Evolutionary conservation across 2,329 filamentous ascomycete genomes (phyloP).

Genomic region (Dryadomyces sulphureus): DNA sequence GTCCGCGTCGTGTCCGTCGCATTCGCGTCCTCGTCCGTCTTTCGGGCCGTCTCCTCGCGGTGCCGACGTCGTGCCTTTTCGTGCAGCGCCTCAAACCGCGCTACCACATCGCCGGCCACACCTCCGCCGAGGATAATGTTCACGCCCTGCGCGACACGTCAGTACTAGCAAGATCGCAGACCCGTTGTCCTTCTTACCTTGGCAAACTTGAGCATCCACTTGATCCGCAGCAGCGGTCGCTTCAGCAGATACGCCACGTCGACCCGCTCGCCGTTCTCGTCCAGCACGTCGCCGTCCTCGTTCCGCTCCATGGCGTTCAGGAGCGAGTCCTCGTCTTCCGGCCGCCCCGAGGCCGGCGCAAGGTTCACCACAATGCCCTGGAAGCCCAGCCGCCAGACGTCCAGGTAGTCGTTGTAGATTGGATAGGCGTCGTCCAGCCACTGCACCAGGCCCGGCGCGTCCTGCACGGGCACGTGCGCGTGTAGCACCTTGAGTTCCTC

Average conservation of each 20-base stretch:
- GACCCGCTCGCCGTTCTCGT: constrained; percentile 72
- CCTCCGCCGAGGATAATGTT: constrained; percentile 37
- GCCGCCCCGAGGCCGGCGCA: constrained; percentile 44
- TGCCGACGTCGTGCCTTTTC: constrained; percentile 55
- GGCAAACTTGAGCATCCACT: constrained; percentile 73
- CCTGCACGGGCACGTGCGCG: constrained; percentile 60
- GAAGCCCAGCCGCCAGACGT: constrained; percentile 83
- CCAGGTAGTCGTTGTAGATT: constrained; percentile 74
- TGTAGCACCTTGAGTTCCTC: constrained; percentile 74
- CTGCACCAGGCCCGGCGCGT: constrained; percentile 54
- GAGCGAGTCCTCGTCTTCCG: constrained; percentile 45
- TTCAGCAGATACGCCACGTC: constrained; percentile 91
- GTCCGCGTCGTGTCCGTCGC: constrained; percentile 69
- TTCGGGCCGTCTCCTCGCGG: constrained; percentile 53
- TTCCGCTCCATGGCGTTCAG: constrained; percentile 45
- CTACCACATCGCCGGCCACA: constrained; percentile 42
- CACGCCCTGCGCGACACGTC: constrained; percentile 28
- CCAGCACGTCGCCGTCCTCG: constrained; percentile 49
- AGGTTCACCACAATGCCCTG: constrained; percentile 90
- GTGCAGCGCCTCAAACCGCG: constrained; percentile 57
- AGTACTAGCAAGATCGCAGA: constrained; percentile 15
- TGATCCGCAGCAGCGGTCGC: constrained; percentile 72
- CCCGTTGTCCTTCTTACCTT: constrained; percentile 34
- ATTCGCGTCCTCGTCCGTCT: constrained; percentile 71
- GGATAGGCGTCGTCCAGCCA: constrained; percentile 72